These are phyloP conservation scores for Linnemannia elongata DNA, from an alignment of 192 early-diverging fungal species.

Conservation along the genomic window DNA sequence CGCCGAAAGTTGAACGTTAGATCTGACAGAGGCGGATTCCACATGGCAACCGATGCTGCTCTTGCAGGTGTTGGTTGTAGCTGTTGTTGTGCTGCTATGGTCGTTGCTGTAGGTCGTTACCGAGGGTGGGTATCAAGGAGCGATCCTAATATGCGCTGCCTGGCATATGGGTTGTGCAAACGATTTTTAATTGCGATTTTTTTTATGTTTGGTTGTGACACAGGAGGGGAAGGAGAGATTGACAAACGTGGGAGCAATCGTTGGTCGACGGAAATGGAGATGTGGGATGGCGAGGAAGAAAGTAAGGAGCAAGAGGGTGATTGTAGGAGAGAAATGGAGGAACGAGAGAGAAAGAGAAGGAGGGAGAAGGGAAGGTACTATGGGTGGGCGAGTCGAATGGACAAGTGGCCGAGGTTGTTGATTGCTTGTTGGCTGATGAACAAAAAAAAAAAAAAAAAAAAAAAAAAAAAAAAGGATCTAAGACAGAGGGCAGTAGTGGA, in stretches of 20 bases:
- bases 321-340: too few relatives aligned
- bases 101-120: neutral
- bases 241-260: neutral
- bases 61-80: neutral
- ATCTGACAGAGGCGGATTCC: conserved; percentile 49
- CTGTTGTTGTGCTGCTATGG: neutral
- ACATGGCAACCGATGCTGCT: conserved; percentile 20
- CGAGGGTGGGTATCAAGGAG: neutral
- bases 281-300: neutral
- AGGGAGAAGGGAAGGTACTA: neutral
- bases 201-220: neutral
- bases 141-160: conserved; percentile 9
- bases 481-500: neutral
- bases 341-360: neutral
- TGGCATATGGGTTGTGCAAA: conserved; percentile 2
- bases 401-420: neutral
- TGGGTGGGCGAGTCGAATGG: neutral
- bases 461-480: neutral
- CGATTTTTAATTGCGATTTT: neutral
- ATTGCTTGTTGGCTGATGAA: neutral
- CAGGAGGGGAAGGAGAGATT: neutral
- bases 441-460: too few relatives aligned
- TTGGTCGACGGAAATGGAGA: neutral
- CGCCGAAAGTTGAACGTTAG: conserved; percentile 19
- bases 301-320: neutral